Conservation (phyloP, 139 green algal species). For the Chlorella ohadii region DNA sequence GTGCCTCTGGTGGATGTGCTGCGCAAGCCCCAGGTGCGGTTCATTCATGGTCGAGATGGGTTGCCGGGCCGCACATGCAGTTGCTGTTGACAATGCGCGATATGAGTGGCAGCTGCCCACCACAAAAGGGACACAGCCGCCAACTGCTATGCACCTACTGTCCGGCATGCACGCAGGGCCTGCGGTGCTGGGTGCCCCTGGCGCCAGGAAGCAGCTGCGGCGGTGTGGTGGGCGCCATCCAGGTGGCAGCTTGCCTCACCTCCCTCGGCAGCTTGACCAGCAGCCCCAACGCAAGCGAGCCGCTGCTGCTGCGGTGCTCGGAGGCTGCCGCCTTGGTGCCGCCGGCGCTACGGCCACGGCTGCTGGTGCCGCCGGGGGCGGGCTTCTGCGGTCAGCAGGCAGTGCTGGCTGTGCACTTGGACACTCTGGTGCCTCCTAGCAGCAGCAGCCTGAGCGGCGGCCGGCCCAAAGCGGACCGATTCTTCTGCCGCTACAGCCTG, state of each 20-base stretch:
- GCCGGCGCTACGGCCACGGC: neutral
- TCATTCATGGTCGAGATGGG: too few species aligned
- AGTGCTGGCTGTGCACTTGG: slow-evolving; percentile 7
- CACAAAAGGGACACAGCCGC: too few species aligned
- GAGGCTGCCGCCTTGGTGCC: slow-evolving; percentile 1
- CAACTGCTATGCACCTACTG: too few species aligned
- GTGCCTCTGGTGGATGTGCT: slow-evolving; percentile 22
- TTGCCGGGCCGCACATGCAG: too few species aligned
- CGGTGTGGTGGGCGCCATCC: neutral
- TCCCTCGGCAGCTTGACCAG: neutral
- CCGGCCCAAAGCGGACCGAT: slow-evolving; percentile 20
- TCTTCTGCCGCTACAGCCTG: slow-evolving; percentile 23
- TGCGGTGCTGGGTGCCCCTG: slow-evolving; percentile 4
- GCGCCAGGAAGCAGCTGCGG: neutral
- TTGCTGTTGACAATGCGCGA: too few species aligned
- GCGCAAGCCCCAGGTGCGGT: slow-evolving; percentile 9
- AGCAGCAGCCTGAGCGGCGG: neutral
- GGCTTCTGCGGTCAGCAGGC: neutral
- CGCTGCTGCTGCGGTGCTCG: slow-evolving; percentile 21
- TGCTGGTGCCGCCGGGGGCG: slow-evolving; percentile 15
- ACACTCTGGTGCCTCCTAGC: slow-evolving; percentile 2
- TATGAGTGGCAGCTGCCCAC: too few species aligned
- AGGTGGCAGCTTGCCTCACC: neutral
- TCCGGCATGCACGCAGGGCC: slow-evolving; percentile 8
- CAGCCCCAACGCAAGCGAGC: neutral